Conservation (phyloP, 257 asterid genomes). For the Cruciata laevipes region DNA sequence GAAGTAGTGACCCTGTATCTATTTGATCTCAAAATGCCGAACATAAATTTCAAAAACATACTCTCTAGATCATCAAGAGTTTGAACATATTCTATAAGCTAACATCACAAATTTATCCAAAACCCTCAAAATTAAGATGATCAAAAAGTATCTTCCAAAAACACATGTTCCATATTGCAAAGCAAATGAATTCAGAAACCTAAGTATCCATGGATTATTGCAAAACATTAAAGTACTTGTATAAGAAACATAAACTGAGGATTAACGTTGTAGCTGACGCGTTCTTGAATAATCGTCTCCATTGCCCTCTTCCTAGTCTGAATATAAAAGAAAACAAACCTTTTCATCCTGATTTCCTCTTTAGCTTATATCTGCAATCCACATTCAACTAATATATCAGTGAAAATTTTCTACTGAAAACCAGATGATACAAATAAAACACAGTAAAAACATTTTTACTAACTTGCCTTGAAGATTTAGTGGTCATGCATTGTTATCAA, state of each 20-base stretch:
- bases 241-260: conserved; percentile 29
- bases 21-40: background rate
- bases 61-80: no score
- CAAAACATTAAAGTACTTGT: no score
- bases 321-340: conserved; percentile 20
- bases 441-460: no score
- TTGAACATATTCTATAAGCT: background rate
- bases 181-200: no score
- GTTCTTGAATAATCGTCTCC: conserved; percentile 21
- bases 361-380: conserved; percentile 15
- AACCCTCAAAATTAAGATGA: background rate
- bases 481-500: background rate
- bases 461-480: background rate
- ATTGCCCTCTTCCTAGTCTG: background rate
- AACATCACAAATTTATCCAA: background rate
- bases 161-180: conserved; percentile 2
- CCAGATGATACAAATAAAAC: no score
- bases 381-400: background rate
- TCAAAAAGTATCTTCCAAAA: background rate
- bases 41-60: background rate
- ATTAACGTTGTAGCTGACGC: conserved; percentile 8
- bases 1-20: no score
- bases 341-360: conserved; percentile 11
- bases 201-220: no score
- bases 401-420: background rate